Evolutionary conservation across 164 flowering plant species (phyloP), one percentile per base, ranked within the genome.

Genomic region (Magnolia sinica): DNA sequence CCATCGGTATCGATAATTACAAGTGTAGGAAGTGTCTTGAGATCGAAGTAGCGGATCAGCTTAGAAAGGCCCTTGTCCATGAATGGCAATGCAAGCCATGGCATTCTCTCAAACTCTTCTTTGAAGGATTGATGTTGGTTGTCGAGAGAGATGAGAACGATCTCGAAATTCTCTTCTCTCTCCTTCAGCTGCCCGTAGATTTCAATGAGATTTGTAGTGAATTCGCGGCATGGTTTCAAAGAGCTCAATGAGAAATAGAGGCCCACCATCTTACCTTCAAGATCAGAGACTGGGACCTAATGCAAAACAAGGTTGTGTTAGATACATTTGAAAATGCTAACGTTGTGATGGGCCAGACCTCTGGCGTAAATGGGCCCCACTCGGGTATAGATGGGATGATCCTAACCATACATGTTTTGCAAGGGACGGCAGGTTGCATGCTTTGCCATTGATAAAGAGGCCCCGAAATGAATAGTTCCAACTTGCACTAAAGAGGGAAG

Each of bases 181-280:
- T 72, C 81, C 64, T 80, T 79, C 51, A 85, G 66, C 23, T 76
- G 61, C 14, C 73, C 31, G 51, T 83, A 80, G 23, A 80, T 59
- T 27, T 78, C 81, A 8, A 70, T 55, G 5, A 85, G 83, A 14
- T 73, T 66, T 4, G 51, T 14, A 22, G 80, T 82, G 50, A 83
- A 85, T 13, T 74, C 78, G 0, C 19, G n/a, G 68, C 75, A 80
- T 18, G 71, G 10, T 11, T 19, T 13, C 29, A 61, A 59, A 2
- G 68, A 13, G 22, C 24, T 8, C 4, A 45, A 3, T 14, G 77
- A 74, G 78, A 85, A 82, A 64, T 83, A 82, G 9, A 83, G 70
- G 3, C 83, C 87, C 13, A 85, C 83, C 45, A 65, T 78, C 77
- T 83, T 85, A 11, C 86, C 86, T 80, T 80, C 83, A 72, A 85